Base-by-base conservation (phyloP, 2,329 filamentous ascomycete genomes). In the Ceratocystis huliohia region DNA sequence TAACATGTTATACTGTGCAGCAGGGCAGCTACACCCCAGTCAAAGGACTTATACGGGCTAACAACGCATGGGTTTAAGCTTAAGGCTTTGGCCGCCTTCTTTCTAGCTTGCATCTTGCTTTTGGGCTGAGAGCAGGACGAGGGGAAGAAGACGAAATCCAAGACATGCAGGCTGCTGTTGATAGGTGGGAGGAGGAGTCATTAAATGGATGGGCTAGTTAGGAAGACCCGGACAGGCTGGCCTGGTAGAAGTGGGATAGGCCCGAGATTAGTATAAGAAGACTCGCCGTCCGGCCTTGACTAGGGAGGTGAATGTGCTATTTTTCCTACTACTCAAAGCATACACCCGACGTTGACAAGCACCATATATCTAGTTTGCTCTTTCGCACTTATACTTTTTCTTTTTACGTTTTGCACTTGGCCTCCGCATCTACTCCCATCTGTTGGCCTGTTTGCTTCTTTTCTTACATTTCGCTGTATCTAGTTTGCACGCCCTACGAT, bases 51-150 rank as follows among this genome's bases (percentile, higher is more conserved):
- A n/a, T 59, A 33, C 56, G 15, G 28, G 33, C 25, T 25, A 59
- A 59, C 56, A 59, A n/a, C 28, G 28, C 56, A 59, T 59, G 56
- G 56, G 20, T 10, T n/a, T 59, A n/a, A 59, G 56, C 56, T 59
- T 37, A 59, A 59, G 56, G 56, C 28, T 37, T 59, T 59, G 56
- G 17, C 56, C 17, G 56, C 56, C 56, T 37, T 59, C 15, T 59
- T 10, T 53, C 22, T 3, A 53, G 7, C 25, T 10, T 3, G 3
- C 48, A 22, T 22, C 20, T 15, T 53, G 25, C 22, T 25, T 25
- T 53, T 53, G 22, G 48, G 48, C 48, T 15, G 48, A 20, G 48
- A 53, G 48, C 48, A 53, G 20, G 48, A 53, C 15, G 25, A 53
- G 48, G 8, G 25, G 20, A 53, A 17, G 48, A 10, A 25, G 20